Evolutionary conservation across 805 yeast genomes (phyloP), one percentile per base, ranked within the genome.

Genomic region (Ogataea neopini): DNA sequence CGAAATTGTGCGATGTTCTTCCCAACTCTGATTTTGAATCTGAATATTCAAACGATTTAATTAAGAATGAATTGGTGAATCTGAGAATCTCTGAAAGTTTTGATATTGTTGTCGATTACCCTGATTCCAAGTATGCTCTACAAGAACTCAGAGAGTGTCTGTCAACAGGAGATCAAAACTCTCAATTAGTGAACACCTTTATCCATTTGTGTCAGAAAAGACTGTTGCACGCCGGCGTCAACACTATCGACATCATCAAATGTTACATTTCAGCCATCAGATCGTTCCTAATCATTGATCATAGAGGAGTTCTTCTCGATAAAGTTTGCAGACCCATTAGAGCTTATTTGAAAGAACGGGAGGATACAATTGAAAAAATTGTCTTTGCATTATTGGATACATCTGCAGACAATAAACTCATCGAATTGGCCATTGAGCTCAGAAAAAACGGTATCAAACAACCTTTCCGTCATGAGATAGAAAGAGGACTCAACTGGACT

Each of bases 301-400:
- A 96, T 6, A 74, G 87, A 32, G 96, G 96, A 0, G 92, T 88
- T 0, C 68, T 91, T 25, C 69, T 91, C 6, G 96, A 87, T 60
- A 80, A 81, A 41, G 91, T 88, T 0, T 81, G 88, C 1, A 67
- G 89, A 28, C 94, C 94, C 2, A 86, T 91, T 3, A 69, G 95
- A 43, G 67, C 77, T 19, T 86, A 86, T 65, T 70, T 94, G 41
- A 81, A 80, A 58, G 82, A 84, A 10, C 73, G 96, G 47, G 76
- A 77, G 0, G 97, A 94, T 62, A 79, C 94, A 0, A 79, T 88
- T 15, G 70, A 74, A 15, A 79, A 78, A 39, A 69, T 92, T 13
- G 90, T 92, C 0, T 71, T 78, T 54, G 96, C 96, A 0, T 65
- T 91, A 43, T 69, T 94, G 26, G 77, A 78, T 44, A 62, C 63